A percentile compares a stretch with the other conserved stretches of the same genome.
Conservation (phyloP, 1,139 yeast species). For the Protomyces pachydermus region DNA sequence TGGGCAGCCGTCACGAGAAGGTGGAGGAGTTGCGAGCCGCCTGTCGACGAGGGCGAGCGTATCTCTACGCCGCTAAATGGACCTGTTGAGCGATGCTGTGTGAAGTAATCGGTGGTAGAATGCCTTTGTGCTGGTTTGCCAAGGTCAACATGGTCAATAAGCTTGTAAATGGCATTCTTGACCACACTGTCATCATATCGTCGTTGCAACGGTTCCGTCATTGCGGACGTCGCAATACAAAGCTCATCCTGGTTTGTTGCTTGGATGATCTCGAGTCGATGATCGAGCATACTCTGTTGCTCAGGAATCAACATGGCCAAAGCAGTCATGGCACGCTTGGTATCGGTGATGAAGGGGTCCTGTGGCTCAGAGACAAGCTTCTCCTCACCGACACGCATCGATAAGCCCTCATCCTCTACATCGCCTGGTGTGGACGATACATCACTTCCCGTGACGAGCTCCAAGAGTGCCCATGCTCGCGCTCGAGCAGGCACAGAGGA, state of each 20-base stretch:
- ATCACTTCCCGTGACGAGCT: not conserved
- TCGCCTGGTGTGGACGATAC: not conserved
- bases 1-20: constrained; percentile 2
- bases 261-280: not conserved
- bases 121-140: not conserved
- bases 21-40: not conserved
- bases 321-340: not conserved
- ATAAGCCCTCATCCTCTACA: no score
- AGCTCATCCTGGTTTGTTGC: not conserved
- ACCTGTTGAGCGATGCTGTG: not conserved
- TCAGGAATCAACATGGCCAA: not conserved
- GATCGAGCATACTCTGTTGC: not conserved
- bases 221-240: not conserved
- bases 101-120: not conserved
- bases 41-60: not conserved
- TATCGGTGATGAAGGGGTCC: not conserved
- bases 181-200: not conserved
- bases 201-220: not conserved
- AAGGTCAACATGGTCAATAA: not conserved
- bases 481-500: not conserved
- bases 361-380: not conserved
- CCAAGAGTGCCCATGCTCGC: not conserved
- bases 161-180: not conserved
- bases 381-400: not conserved
- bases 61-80: not conserved